Percentiles rank a stretch among this genome's conserved stretches.
Evolutionary conservation across 2,329 filamentous ascomycete species (phyloP).

Genomic region (Akanthomyces muscarius): DNA sequence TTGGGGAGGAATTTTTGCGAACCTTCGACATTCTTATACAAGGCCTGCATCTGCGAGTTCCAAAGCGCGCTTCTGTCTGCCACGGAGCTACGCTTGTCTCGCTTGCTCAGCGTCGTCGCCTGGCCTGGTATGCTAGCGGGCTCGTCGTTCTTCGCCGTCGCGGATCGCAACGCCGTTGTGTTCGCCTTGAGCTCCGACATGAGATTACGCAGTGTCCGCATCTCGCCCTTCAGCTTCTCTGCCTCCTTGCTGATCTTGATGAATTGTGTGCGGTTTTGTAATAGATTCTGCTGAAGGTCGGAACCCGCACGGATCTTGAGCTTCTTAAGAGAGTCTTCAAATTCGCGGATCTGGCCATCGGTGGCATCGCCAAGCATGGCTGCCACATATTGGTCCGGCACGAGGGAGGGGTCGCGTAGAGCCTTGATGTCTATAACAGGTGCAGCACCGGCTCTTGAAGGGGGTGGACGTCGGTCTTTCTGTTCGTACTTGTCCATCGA

Average conservation of each 20-base stretch:
- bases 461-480: slow-evolving; percentile 48
- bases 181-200: slow-evolving; percentile 90
- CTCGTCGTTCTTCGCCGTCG: slow-evolving; percentile 50
- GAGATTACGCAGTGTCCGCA: slow-evolving; percentile 82
- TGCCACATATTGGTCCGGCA: slow-evolving; percentile 74
- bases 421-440: slow-evolving; percentile 72
- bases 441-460: slow-evolving; percentile 50
- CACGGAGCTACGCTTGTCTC: slow-evolving; percentile 86
- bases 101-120: slow-evolving; percentile 57
- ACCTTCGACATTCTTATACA: slow-evolving; percentile 97
- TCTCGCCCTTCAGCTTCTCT: slow-evolving; percentile 93
- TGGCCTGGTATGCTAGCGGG: slow-evolving; percentile 47
- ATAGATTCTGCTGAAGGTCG: slow-evolving; percentile 91
- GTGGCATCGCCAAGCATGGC: slow-evolving; percentile 76
- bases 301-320: slow-evolving; percentile 73
- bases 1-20: slow-evolving; percentile 96
- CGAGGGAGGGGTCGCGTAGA: slow-evolving; percentile 73
- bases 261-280: slow-evolving; percentile 95
- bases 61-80: slow-evolving; percentile 62
- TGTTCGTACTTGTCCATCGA: slow-evolving; percentile 56
- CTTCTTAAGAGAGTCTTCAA: slow-evolving; percentile 69
- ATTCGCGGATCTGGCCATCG: slow-evolving; percentile 81
- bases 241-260: slow-evolving; percentile 99
- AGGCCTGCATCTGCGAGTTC: slow-evolving; percentile 65
- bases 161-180: slow-evolving; percentile 60